Evolutionary conservation across 805 yeast species (phyloP), one percentile per base, ranked within the genome.

Genomic region (Starmerella khaoyaiensis): DNA sequence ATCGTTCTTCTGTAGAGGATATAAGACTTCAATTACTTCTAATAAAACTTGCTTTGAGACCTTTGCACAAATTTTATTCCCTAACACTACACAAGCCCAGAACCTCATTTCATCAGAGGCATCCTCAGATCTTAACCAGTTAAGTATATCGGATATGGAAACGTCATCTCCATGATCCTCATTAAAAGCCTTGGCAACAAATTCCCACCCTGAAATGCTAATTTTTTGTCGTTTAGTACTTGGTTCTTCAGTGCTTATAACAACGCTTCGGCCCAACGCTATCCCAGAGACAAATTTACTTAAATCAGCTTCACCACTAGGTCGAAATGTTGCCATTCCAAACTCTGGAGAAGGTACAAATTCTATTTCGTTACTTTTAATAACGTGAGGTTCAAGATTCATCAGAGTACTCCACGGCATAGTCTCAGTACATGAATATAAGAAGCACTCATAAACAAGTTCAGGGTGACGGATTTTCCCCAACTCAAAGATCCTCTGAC

Each of bases 301-400:
- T 7, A 38, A 21, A 15, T 37, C 34, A 2, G 50, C 48, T 8
- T 41, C 37, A 4, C 35, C 23, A 7, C 41, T 32, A 3, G 50
- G 48, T 4, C 44, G n/a, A 26, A 46, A 44, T 21, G 15, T 28
- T 4, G 22, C 20, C 3, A 36, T 6, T 3, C 35, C 30, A n/a
- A 39, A 24, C 2, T 35, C 22, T 8, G 35, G 10, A 1, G 41
- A 20, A 2, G 35, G 28, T 6, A 18, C 7, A 21, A 45, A 45
- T 31, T 45, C 49, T 3, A 45, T 28, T 19, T 45, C 47, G 21
- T 23, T 9, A 5, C 33, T 16, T 4, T 25, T 27, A n/a, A 45
- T 45, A 4, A 25, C 5, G 2, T 6, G 3, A 4, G 34, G 36
- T 6, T 23, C 31, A 9, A 35, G 7, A 11, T 23, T 22, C 1